Evolutionary conservation across 2,329 filamentous ascomycete genomes (phyloP), one percentile per base, ranked within the genome.

Genomic region (Tolypocladium amazonense): DNA sequence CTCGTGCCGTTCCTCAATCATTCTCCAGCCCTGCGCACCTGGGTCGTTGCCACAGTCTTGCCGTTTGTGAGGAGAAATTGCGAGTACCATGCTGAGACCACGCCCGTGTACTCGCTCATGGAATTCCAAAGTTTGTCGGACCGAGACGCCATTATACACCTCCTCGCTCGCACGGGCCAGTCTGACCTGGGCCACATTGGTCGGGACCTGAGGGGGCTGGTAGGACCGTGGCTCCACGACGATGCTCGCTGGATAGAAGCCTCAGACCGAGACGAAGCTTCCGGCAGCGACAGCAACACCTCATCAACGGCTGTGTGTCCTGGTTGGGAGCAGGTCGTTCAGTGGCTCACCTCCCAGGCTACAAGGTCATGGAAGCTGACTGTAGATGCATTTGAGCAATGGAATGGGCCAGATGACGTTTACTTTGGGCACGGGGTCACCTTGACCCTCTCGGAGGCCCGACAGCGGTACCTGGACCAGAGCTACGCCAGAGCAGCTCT

Each of bases 211-310:
- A 82, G 83, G 62, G 83, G 86, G 0, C 69, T 92, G 43, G 75
- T 92, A 56, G 86, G 85, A 0, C 89, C 89, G 2, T 93, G 89
- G 89, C 76, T 92, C 56, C 85, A 88, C 66, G 85, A 84, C 54
- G 79, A 85, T 57, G 79, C 73, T 25, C 81, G 86, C 58, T 86
- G 87, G 76, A 81, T 61, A 27, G 56, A 58, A 27, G 30, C 20
- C 18, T 18, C 20, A 56, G 61, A 1, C 12, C 57, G 62, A 33
- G 55, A 61, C 50, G 59, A 60, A 25, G 58, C 53, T 3, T 14
- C 7, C 15, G 43, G 56, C 37, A 58, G 64, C 11, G 65, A 58
- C 53, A 57, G 70, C 73, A 59, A 62, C 52, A 65, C 65, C 20
- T 65, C 70, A 8, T 59, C 68, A 9, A 67, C 63, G n/a, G 60